Evolutionary conservation across 805 yeast species (phyloP), one percentile per base, ranked within the genome.

Genomic region (Kodamaea nitidulidarum): DNA sequence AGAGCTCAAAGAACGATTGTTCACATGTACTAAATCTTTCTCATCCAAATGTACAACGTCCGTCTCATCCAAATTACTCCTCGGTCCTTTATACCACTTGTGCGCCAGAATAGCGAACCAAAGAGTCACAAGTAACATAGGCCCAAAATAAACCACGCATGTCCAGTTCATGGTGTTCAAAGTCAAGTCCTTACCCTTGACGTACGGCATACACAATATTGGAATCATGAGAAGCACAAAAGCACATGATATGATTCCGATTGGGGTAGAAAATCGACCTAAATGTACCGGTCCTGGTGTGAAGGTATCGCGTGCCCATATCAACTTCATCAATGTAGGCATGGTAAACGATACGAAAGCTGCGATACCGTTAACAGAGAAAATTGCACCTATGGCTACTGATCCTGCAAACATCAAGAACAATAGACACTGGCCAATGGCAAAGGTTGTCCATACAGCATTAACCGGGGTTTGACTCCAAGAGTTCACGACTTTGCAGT

Each of bases 341-440:
- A 77, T 63, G 12, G 76, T 70, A 59, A 81, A 81, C 2, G 87
- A 80, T 41, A 81, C 71, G 50, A 80, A 80, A 0, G 82, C 76
- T 12, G 83, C 76, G 50, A 81, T 80, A 31, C 85, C 86, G 24
- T 84, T 84, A 35, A 81, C 84, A 1, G 85, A 78, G 61, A 81
- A 81, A 43, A 81, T 79, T 29, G 88, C 88, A 17, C 74, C 80
- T 47, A 81, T 77, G 34, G 87, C 83, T n/a, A 72, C 68, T 40
- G 76, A 79, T 27, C 84, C 84, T 24, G 81, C 81, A 57, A 81
- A 78, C 55, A 80, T 71, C 46, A 78, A 67, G 41, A 76, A 66
- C 46, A 79, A 63, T 14, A 78, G 61, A 18, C 78, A 66, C 51
- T 76, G 75, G 21, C 84, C 83, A 35, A 80, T 48, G 21, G 70